Evolutionary conservation across 2,329 filamentous ascomycete species (phyloP), one percentile per base, ranked within the genome.

Genomic region (Penicillium sp.): DNA sequence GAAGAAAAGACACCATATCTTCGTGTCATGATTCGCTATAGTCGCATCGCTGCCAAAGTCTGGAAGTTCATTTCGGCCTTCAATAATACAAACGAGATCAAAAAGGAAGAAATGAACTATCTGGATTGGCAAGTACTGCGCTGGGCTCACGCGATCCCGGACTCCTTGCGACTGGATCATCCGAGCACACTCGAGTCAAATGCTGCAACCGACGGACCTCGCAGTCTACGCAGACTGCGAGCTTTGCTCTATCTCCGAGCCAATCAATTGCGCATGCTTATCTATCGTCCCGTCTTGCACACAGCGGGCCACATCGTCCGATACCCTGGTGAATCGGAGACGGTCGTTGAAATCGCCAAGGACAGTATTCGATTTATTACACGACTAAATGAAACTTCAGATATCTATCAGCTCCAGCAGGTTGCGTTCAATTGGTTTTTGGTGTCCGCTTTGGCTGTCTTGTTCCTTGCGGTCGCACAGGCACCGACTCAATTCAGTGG

Each of bases 221-320:
- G 91, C 67, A 88, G 88, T 62, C 78, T 89, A 4, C 88, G 89
- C 65, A 88, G 93, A 1, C 82, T 96, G 10, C 90, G 91, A 61
- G 89, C 96, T 28, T 87, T 95, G 75, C 91, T 95, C 12, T 94
- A 95, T 73, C 82, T 97, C 5, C 87, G 93, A n/a, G 85, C 91
- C 1, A 97, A 97, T 70, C 92, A 96, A 80, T 91, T 96, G 78
- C 89, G 93, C 6, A 94, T 93, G 67, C 88, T 92, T 75, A 90
- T 97, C 49, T 92, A 96, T 76, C 91, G 92, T 0, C 93, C 93
- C 0, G 88, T 96, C 2, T 80, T 97, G 9, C 91, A 96, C 75
- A 93, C 73, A 0, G 70, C 72, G 0, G 90, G 88, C 9, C 92
- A 89, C 70, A 96, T 97, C 69, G 86, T 90, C 79, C 86, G 89